phyloP scores from a whole-genome alignment of 164 flowering plant species.

The Saururus chinensis region DNA sequence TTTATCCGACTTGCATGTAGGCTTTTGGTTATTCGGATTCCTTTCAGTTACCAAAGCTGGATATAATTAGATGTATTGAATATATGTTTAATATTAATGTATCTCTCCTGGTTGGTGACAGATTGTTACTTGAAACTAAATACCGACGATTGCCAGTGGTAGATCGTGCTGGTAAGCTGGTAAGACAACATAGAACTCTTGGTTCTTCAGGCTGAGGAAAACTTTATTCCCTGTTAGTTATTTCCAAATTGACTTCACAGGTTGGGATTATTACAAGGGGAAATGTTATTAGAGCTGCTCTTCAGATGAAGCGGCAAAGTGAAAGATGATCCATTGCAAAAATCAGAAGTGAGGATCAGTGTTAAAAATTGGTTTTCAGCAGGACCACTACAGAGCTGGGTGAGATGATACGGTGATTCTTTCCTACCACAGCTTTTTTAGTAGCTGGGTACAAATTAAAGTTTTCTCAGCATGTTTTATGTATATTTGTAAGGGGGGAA shows the following conservation, averaged over 20 bases:
- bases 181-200: slow-evolving; percentile 18
- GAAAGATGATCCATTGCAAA: slow-evolving; percentile 10
- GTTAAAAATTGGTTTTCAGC: too few relatives aligned
- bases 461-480: too few relatives aligned
- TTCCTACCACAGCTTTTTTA: too few relatives aligned
- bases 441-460: too few relatives aligned
- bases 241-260: slow-evolving; percentile 14
- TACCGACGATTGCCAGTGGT: slow-evolving; percentile 92
- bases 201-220: background rate
- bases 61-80: too few relatives aligned
- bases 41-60: too few relatives aligned
- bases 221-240: slow-evolving; percentile 1
- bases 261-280: slow-evolving; percentile 89
- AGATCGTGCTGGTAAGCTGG: slow-evolving; percentile 76
- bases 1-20: background rate
- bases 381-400: too few relatives aligned
- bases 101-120: slow-evolving; percentile 12
- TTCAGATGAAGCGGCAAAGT: slow-evolving; percentile 45
- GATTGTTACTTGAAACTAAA: slow-evolving; percentile 84
- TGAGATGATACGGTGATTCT: too few relatives aligned
- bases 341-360: too few relatives aligned
- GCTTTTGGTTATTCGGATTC: too few relatives aligned
- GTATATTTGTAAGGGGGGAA: too few relatives aligned
- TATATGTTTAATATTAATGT: too few relatives aligned
- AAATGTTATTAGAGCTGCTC: slow-evolving; percentile 78